These are phyloP conservation scores for Fusarium buxicola DNA, from an alignment of 2,329 filamentous ascomycete species.

Conservation along the genomic window DNA sequence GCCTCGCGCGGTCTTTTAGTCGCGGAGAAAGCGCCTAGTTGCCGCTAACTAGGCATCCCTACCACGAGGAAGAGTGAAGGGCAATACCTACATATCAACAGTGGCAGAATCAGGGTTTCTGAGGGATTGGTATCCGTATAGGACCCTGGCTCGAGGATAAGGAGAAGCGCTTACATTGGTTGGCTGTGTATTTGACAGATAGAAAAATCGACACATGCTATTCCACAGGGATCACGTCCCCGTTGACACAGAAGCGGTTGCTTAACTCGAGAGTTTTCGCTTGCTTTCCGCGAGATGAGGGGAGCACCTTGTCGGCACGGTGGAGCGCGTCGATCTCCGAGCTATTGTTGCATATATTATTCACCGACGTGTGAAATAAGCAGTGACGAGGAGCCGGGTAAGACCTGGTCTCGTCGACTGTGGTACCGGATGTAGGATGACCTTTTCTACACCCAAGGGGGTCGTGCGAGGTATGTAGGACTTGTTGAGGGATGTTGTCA, in stretches of 20 bases:
- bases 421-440: not conserved
- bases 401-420: not conserved
- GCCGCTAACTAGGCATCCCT: slow-evolving; percentile 13
- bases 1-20: slow-evolving; percentile 4
- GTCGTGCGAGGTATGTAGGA: not conserved
- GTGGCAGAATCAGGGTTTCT: not conserved
- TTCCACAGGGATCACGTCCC: not conserved
- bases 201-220: not conserved
- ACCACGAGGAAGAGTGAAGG: slow-evolving; percentile 9
- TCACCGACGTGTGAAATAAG: slow-evolving; percentile 11
- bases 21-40: slow-evolving; percentile 7
- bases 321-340: slow-evolving; percentile 17
- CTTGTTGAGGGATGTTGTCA: not conserved
- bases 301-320: slow-evolving; percentile 37
- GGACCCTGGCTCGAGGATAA: not conserved
- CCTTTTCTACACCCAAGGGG: not conserved
- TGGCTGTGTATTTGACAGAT: not conserved
- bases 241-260: not conserved
- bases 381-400: not conserved
- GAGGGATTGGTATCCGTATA: not conserved
- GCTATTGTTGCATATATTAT: slow-evolving; percentile 13
- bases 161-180: slow-evolving; percentile 11
- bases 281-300: slow-evolving; percentile 1
- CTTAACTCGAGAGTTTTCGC: not conserved
- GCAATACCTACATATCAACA: slow-evolving; percentile 3